Conservation (phyloP, 805 yeast genomes). For the Wickerhamomyces subpelliculosus region DNA sequence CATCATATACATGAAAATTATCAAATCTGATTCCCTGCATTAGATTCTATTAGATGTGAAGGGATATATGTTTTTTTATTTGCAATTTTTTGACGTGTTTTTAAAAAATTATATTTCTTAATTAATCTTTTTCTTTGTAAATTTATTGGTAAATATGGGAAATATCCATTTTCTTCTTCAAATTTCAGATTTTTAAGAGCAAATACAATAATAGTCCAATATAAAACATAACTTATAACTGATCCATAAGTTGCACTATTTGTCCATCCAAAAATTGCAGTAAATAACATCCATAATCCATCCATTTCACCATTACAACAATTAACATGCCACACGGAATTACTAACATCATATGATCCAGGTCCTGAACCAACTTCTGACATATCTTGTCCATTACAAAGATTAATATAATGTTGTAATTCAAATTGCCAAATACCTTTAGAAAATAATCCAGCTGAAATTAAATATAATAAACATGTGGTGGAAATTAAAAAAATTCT, state of each 20-base stretch:
- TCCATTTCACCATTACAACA: slow-evolving; percentile 93
- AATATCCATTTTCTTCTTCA: slow-evolving; percentile 52
- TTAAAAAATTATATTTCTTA: slow-evolving; percentile 24
- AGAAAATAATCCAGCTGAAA: slow-evolving; percentile 81
- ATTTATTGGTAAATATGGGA: slow-evolving; percentile 54
- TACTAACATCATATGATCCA: slow-evolving; percentile 77
- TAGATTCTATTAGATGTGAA: slow-evolving; percentile 24
- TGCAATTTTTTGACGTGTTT: slow-evolving; percentile 5
- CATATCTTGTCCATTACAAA: slow-evolving; percentile 77
- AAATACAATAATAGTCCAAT: slow-evolving; percentile 51
- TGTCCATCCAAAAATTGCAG: slow-evolving; percentile 91
- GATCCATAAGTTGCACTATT: slow-evolving; percentile 90
- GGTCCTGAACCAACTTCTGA: slow-evolving; percentile 90
- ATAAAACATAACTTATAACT: slow-evolving; percentile 60
- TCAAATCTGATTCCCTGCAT: too few species aligned
- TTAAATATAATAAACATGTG: slow-evolving; percentile 74
- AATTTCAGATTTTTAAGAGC: slow-evolving; percentile 39
- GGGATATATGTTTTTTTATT: slow-evolving; percentile 2
- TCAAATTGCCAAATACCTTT: slow-evolving; percentile 91
- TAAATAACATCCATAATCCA: slow-evolving; percentile 86
- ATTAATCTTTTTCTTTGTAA: slow-evolving; percentile 52
- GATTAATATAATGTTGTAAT: slow-evolving; percentile 63
- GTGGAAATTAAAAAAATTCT: slow-evolving; percentile 68
- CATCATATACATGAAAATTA: too few species aligned
- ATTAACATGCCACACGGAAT: slow-evolving; percentile 89